Conservation (phyloP, 2,329 filamentous ascomycete genomes). For the Phialophora macrospora region DNA sequence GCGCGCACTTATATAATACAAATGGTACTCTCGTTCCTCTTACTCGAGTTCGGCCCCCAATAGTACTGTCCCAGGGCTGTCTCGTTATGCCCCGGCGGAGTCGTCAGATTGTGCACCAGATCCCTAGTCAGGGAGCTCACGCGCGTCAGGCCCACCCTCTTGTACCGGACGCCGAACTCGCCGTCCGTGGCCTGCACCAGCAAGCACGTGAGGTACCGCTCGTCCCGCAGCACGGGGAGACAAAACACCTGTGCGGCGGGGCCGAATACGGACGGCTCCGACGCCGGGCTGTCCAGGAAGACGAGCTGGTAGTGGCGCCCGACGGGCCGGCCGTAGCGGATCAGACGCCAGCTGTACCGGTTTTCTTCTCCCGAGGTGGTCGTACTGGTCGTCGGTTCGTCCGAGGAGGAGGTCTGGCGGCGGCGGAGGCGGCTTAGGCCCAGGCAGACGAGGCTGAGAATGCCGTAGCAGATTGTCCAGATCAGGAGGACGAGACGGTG, state of each 20-base stretch:
- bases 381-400: background rate
- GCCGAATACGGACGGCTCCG: slow-evolving; percentile 21
- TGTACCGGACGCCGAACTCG: slow-evolving; percentile 19
- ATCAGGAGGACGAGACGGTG: background rate
- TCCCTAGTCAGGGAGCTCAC: slow-evolving; percentile 6
- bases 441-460: background rate
- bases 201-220: slow-evolving; percentile 14
- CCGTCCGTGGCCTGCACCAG: slow-evolving; percentile 24
- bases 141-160: slow-evolving; percentile 17
- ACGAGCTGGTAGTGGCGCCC: slow-evolving; percentile 11
- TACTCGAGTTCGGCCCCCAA: slow-evolving; percentile 9
- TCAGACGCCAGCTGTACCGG: slow-evolving; percentile 21
- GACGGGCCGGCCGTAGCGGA: slow-evolving; percentile 6
- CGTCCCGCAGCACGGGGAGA: slow-evolving; percentile 11
- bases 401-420: background rate
- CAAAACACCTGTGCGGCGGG: slow-evolving; percentile 19
- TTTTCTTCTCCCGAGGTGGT: background rate
- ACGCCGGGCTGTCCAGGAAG: slow-evolving; percentile 23
- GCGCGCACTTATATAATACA: slow-evolving; percentile 13
- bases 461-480: background rate
- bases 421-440: background rate
- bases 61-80: slow-evolving; percentile 14
- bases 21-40: slow-evolving; percentile 21
- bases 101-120: slow-evolving; percentile 2
- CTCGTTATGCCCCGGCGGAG: slow-evolving; percentile 13